A percentile compares a stretch with the other conserved stretches of the same genome.
phyloP scores from a whole-genome alignment of 164 flowering plant species.

The Tinospora cordifolia region DNA sequence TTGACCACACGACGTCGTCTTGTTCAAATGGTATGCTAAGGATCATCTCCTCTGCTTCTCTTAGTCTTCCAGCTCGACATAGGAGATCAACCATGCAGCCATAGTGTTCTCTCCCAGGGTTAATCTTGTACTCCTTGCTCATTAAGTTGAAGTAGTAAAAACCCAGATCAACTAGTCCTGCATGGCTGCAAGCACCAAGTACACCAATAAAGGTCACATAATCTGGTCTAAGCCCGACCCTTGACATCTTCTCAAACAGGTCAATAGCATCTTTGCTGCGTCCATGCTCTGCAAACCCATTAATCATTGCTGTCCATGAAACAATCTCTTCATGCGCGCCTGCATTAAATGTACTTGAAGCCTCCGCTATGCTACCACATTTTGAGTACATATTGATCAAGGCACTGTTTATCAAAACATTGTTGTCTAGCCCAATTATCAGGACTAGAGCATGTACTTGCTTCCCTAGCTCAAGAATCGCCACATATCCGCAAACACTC shows the following conservation, averaged over 20 bases:
- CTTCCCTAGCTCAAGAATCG: conserved; percentile 40
- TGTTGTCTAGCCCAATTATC: conserved; percentile 49
- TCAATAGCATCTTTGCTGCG: conserved; percentile 58
- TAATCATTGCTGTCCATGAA: conserved; percentile 90
- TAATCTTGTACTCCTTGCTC: conserved; percentile 35
- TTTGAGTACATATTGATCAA: conserved; percentile 80
- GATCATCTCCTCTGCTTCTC: conserved; percentile 70
- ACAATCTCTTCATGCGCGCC: conserved; percentile 40
- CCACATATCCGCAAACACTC: conserved; percentile 26
- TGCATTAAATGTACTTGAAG: conserved; percentile 40
- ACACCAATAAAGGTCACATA: conserved; percentile 75
- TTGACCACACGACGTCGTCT: conserved; percentile 91
- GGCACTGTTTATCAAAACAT: conserved; percentile 49
- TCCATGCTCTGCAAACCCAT: conserved; percentile 92
- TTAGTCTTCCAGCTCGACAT: conserved; percentile 64
- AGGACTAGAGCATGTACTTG: conserved; percentile 27
- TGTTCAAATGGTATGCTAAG: conserved; percentile 55
- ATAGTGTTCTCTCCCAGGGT: conserved; percentile 76
- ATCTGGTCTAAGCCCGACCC: conserved; percentile 60
- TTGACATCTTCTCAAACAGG: conserved; percentile 52
- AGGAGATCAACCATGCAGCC: conserved; percentile 91
- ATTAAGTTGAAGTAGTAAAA: conserved; percentile 55
- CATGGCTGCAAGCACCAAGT: conserved; percentile 80
- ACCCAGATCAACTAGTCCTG: conserved; percentile 73
- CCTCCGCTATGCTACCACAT: conserved; percentile 71